These are phyloP conservation scores for Claviceps sp. DNA, from an alignment of 2,329 filamentous ascomycete genomes.

Conservation along the genomic window DNA sequence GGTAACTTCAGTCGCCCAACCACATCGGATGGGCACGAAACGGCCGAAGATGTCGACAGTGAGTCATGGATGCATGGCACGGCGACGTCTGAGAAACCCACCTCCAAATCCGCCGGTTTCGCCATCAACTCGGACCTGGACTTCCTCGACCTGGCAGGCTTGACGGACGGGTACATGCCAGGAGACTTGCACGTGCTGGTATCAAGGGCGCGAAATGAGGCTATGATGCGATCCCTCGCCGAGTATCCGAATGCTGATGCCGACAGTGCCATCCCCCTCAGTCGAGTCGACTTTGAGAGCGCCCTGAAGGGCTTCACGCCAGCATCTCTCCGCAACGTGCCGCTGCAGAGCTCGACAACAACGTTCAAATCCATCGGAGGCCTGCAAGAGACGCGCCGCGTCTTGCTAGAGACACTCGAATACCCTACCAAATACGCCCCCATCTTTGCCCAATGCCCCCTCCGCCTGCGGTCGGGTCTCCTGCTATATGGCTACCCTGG, in stretches of 20 bases:
- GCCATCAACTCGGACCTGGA: slow-evolving; percentile 66
- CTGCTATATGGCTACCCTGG: slow-evolving; percentile 91
- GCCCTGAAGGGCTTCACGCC: slow-evolving; percentile 90
- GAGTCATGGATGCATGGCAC: slow-evolving; percentile 67
- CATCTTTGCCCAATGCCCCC: slow-evolving; percentile 89
- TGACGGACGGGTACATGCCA: slow-evolving; percentile 96
- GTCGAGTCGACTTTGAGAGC: slow-evolving; percentile 63
- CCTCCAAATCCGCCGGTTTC: slow-evolving; percentile 44
- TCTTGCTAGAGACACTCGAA: slow-evolving; percentile 86
- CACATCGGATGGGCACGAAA: slow-evolving; percentile 37
- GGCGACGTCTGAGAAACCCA: slow-evolving; percentile 29
- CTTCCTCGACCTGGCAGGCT: slow-evolving; percentile 81
- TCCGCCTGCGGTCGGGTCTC: slow-evolving; percentile 85
- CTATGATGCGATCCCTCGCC: slow-evolving; percentile 70
- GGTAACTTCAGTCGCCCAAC: slow-evolving; percentile 39
- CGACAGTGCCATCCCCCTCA: slow-evolving; percentile 45
- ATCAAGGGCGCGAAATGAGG: slow-evolving; percentile 78
- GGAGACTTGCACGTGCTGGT: slow-evolving; percentile 81
- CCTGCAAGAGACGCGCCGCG: slow-evolving; percentile 70
- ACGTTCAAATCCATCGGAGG: slow-evolving; percentile 90
- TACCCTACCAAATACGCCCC: slow-evolving; percentile 97
- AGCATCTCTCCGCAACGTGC: slow-evolving; percentile 85
- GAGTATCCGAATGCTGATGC: slow-evolving; percentile 28
- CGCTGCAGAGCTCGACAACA: slow-evolving; percentile 81
- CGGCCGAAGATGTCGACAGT: slow-evolving; percentile 32